Conservation (phyloP, 164 flowering plant genomes). For the Houttuynia cordata region DNA sequence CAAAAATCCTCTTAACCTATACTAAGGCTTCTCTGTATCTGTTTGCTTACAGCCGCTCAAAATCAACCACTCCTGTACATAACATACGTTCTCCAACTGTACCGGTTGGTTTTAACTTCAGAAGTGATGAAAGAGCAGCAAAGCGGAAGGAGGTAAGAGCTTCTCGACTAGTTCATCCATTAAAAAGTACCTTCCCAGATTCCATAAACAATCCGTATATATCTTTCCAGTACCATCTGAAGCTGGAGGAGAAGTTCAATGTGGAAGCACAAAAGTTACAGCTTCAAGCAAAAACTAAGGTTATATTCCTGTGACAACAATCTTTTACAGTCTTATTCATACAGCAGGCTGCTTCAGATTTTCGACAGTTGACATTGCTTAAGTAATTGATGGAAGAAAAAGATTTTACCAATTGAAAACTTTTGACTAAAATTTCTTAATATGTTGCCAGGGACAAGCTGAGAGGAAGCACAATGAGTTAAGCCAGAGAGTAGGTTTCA, state of each 20-base stretch:
- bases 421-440: too few relatives aligned
- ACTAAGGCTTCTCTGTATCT: not conserved
- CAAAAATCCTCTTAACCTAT: too few relatives aligned
- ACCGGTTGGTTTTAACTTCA: slow-evolving; percentile 55
- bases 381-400: too few relatives aligned
- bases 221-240: slow-evolving; percentile 40
- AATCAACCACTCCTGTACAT: slow-evolving; percentile 19
- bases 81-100: slow-evolving; percentile 25
- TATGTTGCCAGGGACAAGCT: slow-evolving; percentile 28
- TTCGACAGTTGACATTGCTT: too few relatives aligned
- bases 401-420: too few relatives aligned
- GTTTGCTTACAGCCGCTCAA: slow-evolving; percentile 19
- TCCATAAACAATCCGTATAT: not conserved
- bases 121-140: slow-evolving; percentile 80
- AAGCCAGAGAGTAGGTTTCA: slow-evolving; percentile 21
- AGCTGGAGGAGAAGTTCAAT: slow-evolving; percentile 47
- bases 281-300: slow-evolving; percentile 33
- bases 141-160: slow-evolving; percentile 75
- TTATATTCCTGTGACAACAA: slow-evolving; percentile 4
- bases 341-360: too few relatives aligned
- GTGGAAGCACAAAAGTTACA: slow-evolving; percentile 31
- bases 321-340: not conserved
- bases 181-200: not conserved
- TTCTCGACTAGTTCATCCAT: not conserved
- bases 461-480: slow-evolving; percentile 16